Evolutionary conservation across 495 filamentous ascomycete genomes (phyloP).

Genomic region (Aspergillus sclerotioniger): DNA sequence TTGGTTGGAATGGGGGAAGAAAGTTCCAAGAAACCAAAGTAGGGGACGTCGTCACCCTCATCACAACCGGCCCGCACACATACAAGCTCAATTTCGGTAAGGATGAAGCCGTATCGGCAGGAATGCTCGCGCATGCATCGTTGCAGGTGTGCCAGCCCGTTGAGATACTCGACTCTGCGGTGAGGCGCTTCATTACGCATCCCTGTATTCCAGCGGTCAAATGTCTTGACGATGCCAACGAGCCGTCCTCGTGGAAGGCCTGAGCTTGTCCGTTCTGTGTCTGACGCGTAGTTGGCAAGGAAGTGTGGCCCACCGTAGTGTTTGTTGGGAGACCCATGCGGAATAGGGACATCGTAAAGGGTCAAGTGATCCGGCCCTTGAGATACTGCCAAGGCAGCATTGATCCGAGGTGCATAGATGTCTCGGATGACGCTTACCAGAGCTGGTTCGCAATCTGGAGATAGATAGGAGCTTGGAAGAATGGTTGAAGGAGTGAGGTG

Average conservation of each 20-base stretch:
- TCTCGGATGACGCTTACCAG: conserved; percentile 67
- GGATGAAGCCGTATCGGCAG: conserved; percentile 90
- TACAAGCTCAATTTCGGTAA: conserved; percentile 91
- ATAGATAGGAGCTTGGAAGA: conserved; percentile 48
- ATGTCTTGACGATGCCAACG: conserved; percentile 84
- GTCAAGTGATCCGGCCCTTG: conserved; percentile 59
- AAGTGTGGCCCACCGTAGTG: conserved; percentile 58
- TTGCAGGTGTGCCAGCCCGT: conserved; percentile 79
- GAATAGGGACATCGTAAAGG: conserved; percentile 55
- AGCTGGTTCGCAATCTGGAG: conserved; percentile 71
- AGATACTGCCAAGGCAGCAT: conserved; percentile 69
- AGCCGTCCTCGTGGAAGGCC: conserved; percentile 74
- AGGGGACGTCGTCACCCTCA: conserved; percentile 61
- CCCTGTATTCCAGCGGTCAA: conserved; percentile 89
- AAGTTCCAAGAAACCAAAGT: conserved; percentile 84
- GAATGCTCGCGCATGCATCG: conserved; percentile 88
- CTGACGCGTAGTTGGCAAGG: conserved; percentile 67
- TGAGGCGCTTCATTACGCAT: conserved; percentile 82
- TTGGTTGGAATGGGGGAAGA: conserved; percentile 57
- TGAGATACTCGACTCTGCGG: conserved; percentile 80
- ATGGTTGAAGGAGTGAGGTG: conserved; percentile 60
- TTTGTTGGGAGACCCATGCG: conserved; percentile 49
- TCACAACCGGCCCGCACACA: conserved; percentile 79
- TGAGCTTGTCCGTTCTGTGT: conserved; percentile 67
- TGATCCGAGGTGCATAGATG: conserved; percentile 75